These are phyloP conservation scores for Phoma sp. DNA, from an alignment of 2,329 filamentous ascomycete species.

Conservation along the genomic window DNA sequence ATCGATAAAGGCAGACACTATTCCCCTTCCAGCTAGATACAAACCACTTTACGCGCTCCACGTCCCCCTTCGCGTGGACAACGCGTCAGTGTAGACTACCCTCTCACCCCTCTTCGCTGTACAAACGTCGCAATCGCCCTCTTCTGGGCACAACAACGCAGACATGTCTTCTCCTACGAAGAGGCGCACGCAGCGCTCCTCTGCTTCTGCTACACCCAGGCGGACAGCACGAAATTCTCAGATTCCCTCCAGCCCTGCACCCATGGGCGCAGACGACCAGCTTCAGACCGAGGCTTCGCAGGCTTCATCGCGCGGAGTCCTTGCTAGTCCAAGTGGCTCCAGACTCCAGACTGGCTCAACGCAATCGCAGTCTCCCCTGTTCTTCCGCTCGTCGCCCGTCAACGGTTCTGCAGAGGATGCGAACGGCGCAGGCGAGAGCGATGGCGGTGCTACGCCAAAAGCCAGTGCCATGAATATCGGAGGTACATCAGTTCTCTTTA, in stretches of 20 bases:
- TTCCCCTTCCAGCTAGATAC: constrained; percentile 3
- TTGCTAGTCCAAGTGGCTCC: constrained; percentile 56
- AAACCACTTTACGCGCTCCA: constrained; percentile 31
- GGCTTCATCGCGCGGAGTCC: constrained; percentile 46
- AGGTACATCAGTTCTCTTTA: constrained; percentile 56
- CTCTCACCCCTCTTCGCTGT: constrained; percentile 18
- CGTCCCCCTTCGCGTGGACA: constrained; percentile 34
- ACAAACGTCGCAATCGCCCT: constrained; percentile 4
- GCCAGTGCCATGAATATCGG: constrained; percentile 67
- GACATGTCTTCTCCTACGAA: constrained; percentile 68
- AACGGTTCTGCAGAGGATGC: constrained; percentile 49
- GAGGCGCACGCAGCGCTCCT: constrained; percentile 61
- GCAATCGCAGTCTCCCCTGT: constrained; percentile 81
- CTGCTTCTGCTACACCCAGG: constrained; percentile 62
- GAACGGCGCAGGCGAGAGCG: constrained; percentile 55
- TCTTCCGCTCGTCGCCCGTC: constrained; percentile 70
- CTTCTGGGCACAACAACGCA: constrained; percentile 13
- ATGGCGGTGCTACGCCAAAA: constrained; percentile 74
- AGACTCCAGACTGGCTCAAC: constrained; percentile 56
- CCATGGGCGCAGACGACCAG: constrained; percentile 52
- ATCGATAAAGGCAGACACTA: constrained; percentile 9
- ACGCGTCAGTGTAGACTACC: constrained; percentile 28
- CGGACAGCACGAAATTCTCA: constrained; percentile 62
- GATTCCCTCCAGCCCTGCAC: constrained; percentile 59
- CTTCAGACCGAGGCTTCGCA: constrained; percentile 52